Evolutionary conservation across 2,329 filamentous ascomycete species (phyloP).

Genomic region (Aspergillus tamarii): DNA sequence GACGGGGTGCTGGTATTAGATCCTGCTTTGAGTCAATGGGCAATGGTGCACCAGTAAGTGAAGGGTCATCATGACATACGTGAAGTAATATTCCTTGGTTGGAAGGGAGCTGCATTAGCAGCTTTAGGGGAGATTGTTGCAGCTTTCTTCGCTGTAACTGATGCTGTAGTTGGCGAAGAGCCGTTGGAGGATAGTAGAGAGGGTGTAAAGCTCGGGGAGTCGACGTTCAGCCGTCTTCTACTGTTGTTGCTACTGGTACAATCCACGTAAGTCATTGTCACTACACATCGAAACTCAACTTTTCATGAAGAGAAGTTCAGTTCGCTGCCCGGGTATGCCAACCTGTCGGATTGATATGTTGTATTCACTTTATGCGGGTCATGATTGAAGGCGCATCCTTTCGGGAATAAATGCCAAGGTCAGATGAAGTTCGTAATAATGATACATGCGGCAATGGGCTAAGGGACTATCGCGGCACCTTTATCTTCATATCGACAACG

Average conservation of each 20-base stretch:
- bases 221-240: slow-evolving; percentile 85
- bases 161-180: slow-evolving; percentile 29
- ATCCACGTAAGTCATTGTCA: slow-evolving; percentile 23
- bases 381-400: slow-evolving; percentile 83
- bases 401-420: slow-evolving; percentile 22
- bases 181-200: slow-evolving; percentile 47
- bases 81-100: slow-evolving; percentile 46
- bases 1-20: slow-evolving; percentile 46
- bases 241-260: slow-evolving; percentile 25
- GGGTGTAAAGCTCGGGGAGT: slow-evolving; percentile 94
- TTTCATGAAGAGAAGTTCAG: neutral
- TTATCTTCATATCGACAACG: slow-evolving; percentile 91
- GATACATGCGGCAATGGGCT: slow-evolving; percentile 7
- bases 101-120: slow-evolving; percentile 74
- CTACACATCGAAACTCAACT: neutral
- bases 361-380: slow-evolving; percentile 67
- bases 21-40: slow-evolving; percentile 36
- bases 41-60: neutral
- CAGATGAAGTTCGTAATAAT: slow-evolving; percentile 18
- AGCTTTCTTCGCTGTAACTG: slow-evolving; percentile 60
- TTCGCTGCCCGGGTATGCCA: slow-evolving; percentile 19
- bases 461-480: slow-evolving; percentile 49
- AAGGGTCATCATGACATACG: slow-evolving; percentile 33
- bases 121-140: slow-evolving; percentile 82
- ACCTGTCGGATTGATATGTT: slow-evolving; percentile 45